Base-by-base conservation (phyloP, 1,139 yeast genomes). In the Pichia sp. region DNA sequence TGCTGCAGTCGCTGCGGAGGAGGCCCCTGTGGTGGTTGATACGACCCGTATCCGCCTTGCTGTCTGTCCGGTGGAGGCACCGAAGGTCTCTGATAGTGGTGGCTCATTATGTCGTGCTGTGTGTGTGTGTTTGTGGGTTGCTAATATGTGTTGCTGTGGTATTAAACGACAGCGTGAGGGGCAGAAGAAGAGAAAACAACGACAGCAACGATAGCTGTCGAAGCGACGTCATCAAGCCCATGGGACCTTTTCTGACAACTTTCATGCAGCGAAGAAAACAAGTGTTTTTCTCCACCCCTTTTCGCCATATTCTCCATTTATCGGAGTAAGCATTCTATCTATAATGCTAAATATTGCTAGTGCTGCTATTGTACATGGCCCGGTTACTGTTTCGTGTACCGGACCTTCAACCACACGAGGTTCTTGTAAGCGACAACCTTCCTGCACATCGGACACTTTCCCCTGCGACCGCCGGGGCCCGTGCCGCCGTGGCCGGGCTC, bases 391-490 rank as follows among this genome's bases (percentile, higher is more conserved):
- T 39, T 43, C 22, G 44, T 28, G 22, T 37, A 46, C 52, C 67
- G 53, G 28, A 66, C 60, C 49, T 62, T 63, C 47, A 67, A 58
- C 63, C 68, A 63, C 4, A 63, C 65, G 39, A 68, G 56, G 48
- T 67, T 66, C 30, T 62, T 71, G 41, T 74, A 69, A 3, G 66
- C 62, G 1, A 75, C 71, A n/a, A 62, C 64, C 36, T 68, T 65
- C 48, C 83, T 69, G 55, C 83, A 78, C 21, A 78, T 64, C 1
- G 81, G 74, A 63, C 83, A 78, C n/a, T 23, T 31, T 1, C 52
- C 54, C 13, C 46, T 34, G 12, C 42, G 42, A 12, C 41, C 48
- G n/a, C 71, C 70, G 0, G 42, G 30, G 3, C 79, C 80, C 23
- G 26, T 41, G 4, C 46, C 40, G 18, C 45, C 39, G 31, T 25